A percentile compares a stretch with the other conserved stretches of the same genome.
phyloP scores from a whole-genome alignment of 306 rosid genomes.

The Acmispon strigosus region DNA sequence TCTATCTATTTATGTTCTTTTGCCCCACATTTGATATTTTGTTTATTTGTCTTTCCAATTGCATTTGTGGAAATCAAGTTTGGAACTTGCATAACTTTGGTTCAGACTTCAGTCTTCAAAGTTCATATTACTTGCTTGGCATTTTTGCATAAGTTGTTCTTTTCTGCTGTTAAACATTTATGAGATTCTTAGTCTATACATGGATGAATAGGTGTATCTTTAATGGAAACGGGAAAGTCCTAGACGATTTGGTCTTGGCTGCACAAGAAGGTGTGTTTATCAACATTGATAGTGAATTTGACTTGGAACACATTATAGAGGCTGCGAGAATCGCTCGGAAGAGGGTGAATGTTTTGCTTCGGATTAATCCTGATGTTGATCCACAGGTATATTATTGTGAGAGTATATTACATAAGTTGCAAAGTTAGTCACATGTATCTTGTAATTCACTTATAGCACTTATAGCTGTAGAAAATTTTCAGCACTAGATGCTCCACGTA shows the following conservation, averaged over 20 bases:
- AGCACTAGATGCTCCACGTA: neutral
- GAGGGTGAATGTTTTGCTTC: conserved; percentile 73
- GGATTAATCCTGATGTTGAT: conserved; percentile 91
- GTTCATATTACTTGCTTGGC: neutral
- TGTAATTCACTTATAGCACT: neutral
- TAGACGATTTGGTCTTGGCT: conserved; percentile 90
- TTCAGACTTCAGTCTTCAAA: neutral
- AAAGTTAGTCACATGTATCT: neutral
- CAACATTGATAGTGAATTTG: conserved; percentile 90
- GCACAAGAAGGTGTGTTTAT: conserved; percentile 78
- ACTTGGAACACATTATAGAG: conserved; percentile 75
- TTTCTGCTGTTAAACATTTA: neutral
- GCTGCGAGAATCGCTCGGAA: conserved; percentile 74
- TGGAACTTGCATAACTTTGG: neutral
- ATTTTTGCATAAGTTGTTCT: neutral
- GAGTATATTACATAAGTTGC: neutral
- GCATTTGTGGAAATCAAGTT: neutral
- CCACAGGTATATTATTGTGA: conserved; percentile 57
- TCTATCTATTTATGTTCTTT: neutral
- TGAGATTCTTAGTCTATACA: neutral
- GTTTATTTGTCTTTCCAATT: neutral
- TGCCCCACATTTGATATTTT: neutral
- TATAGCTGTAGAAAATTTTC: neutral
- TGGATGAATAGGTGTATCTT: conserved; percentile 68
- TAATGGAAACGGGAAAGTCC: conserved; percentile 82